Evolutionary conservation across 1,139 yeast genomes (phyloP).

Genomic region (Candida pseudoviswanathii): DNA sequence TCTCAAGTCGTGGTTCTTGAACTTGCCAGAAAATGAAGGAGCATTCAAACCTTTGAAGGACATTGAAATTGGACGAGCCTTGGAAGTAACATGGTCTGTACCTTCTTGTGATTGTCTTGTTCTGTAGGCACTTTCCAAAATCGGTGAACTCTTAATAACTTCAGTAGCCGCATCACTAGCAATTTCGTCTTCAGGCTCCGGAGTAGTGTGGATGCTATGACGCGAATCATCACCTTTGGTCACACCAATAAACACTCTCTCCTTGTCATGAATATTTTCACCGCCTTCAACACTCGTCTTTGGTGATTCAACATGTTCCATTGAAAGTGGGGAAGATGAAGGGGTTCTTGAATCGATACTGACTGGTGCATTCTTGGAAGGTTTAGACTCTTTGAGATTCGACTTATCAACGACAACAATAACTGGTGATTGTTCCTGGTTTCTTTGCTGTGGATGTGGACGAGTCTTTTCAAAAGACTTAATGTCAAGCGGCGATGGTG

Average conservation of each 20-base stretch:
- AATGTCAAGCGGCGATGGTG: constrained; percentile 4
- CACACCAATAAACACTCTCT: not conserved
- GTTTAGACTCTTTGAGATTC: constrained; percentile 1
- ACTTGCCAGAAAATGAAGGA: constrained; percentile 50
- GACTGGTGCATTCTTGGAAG: constrained; percentile 13
- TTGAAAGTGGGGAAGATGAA: constrained; percentile 16
- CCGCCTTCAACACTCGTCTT: constrained; percentile 17
- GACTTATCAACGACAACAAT: constrained; percentile 3
- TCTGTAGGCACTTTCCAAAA: constrained; percentile 24
- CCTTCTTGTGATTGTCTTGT: not conserved
- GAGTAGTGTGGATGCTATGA: not conserved
- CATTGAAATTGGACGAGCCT: constrained; percentile 61
- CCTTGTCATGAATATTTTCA: constrained; percentile 6
- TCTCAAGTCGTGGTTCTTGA: constrained; percentile 31
- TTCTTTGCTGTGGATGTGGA: not conserved
- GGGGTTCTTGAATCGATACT: constrained; percentile 16
- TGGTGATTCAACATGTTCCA: constrained; percentile 12
- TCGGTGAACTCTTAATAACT: constrained; percentile 23
- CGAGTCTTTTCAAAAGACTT: not conserved
- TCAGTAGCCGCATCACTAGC: constrained; percentile 1
- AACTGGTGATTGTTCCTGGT: not conserved
- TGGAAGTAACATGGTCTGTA: constrained; percentile 11
- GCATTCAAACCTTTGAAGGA: constrained; percentile 66
- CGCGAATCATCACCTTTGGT: not conserved
- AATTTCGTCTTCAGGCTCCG: constrained; percentile 1